Evolutionary conservation across 345 rosid species (phyloP).

Genomic region (Odontarrhena argentea): DNA sequence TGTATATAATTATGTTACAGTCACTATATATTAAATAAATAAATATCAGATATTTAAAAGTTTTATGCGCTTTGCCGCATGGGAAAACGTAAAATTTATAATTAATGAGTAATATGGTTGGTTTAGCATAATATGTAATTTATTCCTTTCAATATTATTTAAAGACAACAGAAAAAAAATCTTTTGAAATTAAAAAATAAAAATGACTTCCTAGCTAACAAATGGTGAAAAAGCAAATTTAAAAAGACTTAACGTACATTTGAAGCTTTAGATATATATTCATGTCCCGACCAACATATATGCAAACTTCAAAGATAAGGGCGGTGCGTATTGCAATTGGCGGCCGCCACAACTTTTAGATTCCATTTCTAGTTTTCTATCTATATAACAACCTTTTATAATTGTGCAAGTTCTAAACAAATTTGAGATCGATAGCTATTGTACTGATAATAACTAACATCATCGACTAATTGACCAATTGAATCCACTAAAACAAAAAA

Average conservation of each 20-base stretch:
- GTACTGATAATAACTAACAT: neutral
- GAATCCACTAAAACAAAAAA: slow-evolving; percentile 7
- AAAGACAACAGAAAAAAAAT: too few species aligned
- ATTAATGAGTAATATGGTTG: too few species aligned
- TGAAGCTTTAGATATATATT: slow-evolving; percentile 29
- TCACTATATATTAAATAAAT: too few species aligned
- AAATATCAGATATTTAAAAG: too few species aligned
- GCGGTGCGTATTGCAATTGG: slow-evolving; percentile 36
- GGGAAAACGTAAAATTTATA: too few species aligned
- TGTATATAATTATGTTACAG: too few species aligned
- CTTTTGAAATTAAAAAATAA: neutral
- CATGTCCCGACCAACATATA: slow-evolving; percentile 27
- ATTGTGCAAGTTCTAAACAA: neutral
- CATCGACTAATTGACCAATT: slow-evolving; percentile 6
- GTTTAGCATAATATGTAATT: too few species aligned
- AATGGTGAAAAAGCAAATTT: slow-evolving; percentile 21
- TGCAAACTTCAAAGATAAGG: slow-evolving; percentile 23
- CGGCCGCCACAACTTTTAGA: slow-evolving; percentile 27
- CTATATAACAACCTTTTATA: neutral
- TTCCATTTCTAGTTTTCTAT: neutral
- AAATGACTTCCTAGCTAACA: slow-evolving; percentile 3
- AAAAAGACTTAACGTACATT: slow-evolving; percentile 15
- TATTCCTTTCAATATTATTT: too few species aligned
- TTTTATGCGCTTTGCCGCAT: too few species aligned
- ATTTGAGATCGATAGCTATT: neutral